These are phyloP conservation scores for Cutaneotrichosporon arboriforme DNA, from an alignment of 1,284 basidiomycete genomes.

Conservation along the genomic window DNA sequence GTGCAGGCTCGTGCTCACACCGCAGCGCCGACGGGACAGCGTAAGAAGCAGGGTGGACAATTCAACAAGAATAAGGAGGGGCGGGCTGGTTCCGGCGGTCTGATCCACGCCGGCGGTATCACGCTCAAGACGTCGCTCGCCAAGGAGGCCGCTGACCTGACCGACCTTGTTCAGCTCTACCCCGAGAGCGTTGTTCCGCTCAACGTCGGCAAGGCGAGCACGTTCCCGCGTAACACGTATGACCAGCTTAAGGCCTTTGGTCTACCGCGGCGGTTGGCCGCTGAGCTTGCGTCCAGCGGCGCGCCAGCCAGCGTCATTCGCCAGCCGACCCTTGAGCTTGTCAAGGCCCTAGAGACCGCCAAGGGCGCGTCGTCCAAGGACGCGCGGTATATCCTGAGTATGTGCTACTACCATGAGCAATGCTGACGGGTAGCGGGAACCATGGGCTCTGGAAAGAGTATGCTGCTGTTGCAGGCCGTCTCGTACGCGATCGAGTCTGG, in stretches of 20 bases:
- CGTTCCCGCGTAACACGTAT: constrained; percentile 29
- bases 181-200: constrained; percentile 22
- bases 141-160: constrained; percentile 24
- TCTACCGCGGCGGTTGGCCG: constrained; percentile 32
- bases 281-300: constrained; percentile 28
- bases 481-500: constrained; percentile 64
- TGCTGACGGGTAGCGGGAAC: constrained; percentile 53
- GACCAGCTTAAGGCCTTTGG: constrained; percentile 36
- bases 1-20: background rate
- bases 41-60: background rate
- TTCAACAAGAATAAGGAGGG: constrained; percentile 6
- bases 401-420: background rate
- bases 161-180: constrained; percentile 29
- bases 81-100: background rate
- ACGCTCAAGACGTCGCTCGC: constrained; percentile 26
- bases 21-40: background rate
- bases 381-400: constrained; percentile 5
- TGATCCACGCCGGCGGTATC: constrained; percentile 16
- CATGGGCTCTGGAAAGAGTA: constrained; percentile 76
- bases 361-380: constrained; percentile 14
- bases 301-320: constrained; percentile 41
- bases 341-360: constrained; percentile 25
- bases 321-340: constrained; percentile 37
- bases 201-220: constrained; percentile 33
- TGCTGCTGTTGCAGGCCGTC: constrained; percentile 71